phyloP scores from a whole-genome alignment of 1,284 basidiomycete genomes.

The Pholiota adiposa region DNA sequence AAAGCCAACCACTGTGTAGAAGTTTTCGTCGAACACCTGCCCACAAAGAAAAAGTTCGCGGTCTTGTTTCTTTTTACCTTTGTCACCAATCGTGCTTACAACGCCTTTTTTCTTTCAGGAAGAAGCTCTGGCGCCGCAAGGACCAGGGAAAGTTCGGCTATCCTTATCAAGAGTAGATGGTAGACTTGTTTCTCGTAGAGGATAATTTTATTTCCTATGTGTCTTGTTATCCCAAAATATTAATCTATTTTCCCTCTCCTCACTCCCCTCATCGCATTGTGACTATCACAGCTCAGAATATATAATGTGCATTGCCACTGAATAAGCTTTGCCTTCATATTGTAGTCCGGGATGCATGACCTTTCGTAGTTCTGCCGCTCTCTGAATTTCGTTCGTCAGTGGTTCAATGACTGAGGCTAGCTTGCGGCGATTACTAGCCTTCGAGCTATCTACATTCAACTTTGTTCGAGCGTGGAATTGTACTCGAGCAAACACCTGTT shows the following conservation, averaged over 20 bases:
- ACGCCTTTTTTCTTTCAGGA: conserved; percentile 49
- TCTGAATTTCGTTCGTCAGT: too few relatives aligned
- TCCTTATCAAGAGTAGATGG: conserved; percentile 76
- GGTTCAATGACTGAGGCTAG: too few relatives aligned
- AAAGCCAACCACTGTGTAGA: conserved; percentile 87
- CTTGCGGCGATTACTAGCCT: too few relatives aligned
- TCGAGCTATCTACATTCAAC: too few relatives aligned
- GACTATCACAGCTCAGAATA: not conserved
- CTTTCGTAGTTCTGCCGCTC: too few relatives aligned
- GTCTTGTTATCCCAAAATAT: not conserved
- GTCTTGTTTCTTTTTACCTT: conserved; percentile 32
- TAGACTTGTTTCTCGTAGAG: not conserved
- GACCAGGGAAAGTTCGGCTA: conserved; percentile 86
- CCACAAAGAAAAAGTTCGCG: conserved; percentile 85
- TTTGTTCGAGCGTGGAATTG: too few relatives aligned
- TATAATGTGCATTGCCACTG: not conserved
- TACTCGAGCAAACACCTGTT: too few relatives aligned
- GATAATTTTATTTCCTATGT: not conserved
- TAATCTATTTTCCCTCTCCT: not conserved
- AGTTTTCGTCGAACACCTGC: conserved; percentile 82
- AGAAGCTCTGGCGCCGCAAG: conserved; percentile 90
- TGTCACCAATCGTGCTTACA: not conserved
- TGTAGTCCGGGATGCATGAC: too few relatives aligned
- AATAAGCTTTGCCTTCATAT: not conserved
- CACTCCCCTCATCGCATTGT: not conserved